A percentile compares a stretch with the other conserved stretches of the same genome.
phyloP scores from a whole-genome alignment of 2,329 filamentous ascomycete species.

The Metarhizium brunneum region DNA sequence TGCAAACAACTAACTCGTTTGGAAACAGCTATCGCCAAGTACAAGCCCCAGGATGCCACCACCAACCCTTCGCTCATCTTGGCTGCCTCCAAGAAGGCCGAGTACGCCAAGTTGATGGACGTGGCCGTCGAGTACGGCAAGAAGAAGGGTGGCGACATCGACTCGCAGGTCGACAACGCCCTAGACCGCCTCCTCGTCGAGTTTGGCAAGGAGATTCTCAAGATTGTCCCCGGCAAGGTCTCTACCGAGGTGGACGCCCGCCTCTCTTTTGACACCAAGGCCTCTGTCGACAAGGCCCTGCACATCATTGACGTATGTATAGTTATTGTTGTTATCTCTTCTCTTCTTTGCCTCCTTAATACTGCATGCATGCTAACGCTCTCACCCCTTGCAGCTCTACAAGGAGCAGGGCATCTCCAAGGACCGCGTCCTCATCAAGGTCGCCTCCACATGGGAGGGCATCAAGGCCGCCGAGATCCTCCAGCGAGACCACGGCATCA shows the following conservation, averaged over 20 bases:
- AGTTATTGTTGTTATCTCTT: too few species aligned
- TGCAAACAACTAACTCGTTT: slow-evolving; percentile 20
- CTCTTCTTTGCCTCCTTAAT: not conserved
- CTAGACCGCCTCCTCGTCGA: slow-evolving; percentile 93
- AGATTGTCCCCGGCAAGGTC: slow-evolving; percentile 96
- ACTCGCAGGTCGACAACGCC: slow-evolving; percentile 79
- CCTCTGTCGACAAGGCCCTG: slow-evolving; percentile 88
- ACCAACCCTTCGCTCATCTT: slow-evolving; percentile 99
- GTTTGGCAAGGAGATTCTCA: slow-evolving; percentile 95
- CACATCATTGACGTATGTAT: slow-evolving; percentile 81
- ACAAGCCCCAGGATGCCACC: slow-evolving; percentile 99
- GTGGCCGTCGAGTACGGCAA: slow-evolving; percentile 79
- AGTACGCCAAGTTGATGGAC: slow-evolving; percentile 91
- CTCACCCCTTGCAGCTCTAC: slow-evolving; percentile 63
- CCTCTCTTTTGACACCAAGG: slow-evolving; percentile 92
- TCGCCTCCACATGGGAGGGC: slow-evolving; percentile 98
- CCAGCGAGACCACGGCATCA: slow-evolving; percentile 90
- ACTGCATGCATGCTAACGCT: slow-evolving; percentile 1
- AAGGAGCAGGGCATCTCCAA: slow-evolving; percentile 84
- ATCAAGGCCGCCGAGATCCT: slow-evolving; percentile 98
- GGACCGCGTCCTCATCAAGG: slow-evolving; percentile 95
- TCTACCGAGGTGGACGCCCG: slow-evolving; percentile 96
- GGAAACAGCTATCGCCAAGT: slow-evolving; percentile 80
- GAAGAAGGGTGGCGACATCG: slow-evolving; percentile 56
- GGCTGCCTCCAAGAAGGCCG: slow-evolving; percentile 93